Evolutionary conservation across 805 yeast species (phyloP).

Genomic region (Saccharomycopsis synnaedendra): DNA sequence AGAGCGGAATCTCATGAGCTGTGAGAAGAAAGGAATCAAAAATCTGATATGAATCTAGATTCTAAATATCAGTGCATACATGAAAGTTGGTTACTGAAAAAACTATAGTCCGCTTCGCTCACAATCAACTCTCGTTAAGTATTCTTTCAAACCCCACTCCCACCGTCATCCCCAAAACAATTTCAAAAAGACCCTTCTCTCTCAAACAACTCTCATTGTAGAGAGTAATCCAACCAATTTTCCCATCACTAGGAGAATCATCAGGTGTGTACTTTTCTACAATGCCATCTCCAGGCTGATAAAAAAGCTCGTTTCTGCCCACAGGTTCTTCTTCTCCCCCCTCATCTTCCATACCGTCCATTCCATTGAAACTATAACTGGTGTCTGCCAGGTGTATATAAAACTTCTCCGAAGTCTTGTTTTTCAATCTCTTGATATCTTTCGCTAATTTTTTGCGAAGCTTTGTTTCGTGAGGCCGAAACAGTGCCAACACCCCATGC

Average conservation of each 20-base stretch:
- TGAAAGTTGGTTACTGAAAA: too few relatives aligned
- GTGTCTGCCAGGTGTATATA: slow-evolving; percentile 1
- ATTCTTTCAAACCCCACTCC: slow-evolving; percentile 35
- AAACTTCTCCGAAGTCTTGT: slow-evolving; percentile 2
- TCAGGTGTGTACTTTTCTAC: slow-evolving; percentile 38
- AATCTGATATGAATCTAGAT: too few relatives aligned
- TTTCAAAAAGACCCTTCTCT: slow-evolving; percentile 39
- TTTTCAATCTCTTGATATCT: slow-evolving; percentile 22
- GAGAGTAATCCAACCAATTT: slow-evolving; percentile 55
- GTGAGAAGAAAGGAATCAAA: too few relatives aligned
- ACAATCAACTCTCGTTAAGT: not conserved
- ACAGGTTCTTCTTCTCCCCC: not conserved
- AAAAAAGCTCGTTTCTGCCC: slow-evolving; percentile 16
- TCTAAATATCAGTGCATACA: too few relatives aligned
- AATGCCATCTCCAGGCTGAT: slow-evolving; percentile 46
- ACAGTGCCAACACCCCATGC: slow-evolving; percentile 26
- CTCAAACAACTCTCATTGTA: slow-evolving; percentile 33
- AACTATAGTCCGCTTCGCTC: too few relatives aligned
- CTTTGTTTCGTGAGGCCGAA: slow-evolving; percentile 30
- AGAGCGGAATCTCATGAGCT: too few relatives aligned
- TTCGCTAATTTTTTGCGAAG: slow-evolving; percentile 28
- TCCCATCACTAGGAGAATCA: slow-evolving; percentile 49
- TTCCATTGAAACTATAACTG: slow-evolving; percentile 1
- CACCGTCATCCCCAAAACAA: slow-evolving; percentile 39
- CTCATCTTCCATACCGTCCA: not conserved